Conservation (phyloP, 192 early-diverging fungal genomes). For the Funneliformis geosporum region DNA sequence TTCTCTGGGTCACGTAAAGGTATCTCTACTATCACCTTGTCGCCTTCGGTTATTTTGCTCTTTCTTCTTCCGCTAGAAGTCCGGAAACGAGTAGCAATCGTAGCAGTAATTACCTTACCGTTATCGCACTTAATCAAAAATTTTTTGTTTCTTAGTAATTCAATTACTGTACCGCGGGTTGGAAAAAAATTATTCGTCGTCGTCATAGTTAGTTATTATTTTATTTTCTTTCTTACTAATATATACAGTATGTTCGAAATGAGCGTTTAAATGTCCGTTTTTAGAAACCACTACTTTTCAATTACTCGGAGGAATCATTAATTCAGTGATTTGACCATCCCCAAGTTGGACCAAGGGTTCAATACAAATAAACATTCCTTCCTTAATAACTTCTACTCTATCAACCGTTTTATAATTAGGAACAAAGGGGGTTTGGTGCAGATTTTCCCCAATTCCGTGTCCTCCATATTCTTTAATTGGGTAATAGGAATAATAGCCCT, state of each 20-base stretch:
- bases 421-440: constrained; percentile 12
- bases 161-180: no score
- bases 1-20: no score
- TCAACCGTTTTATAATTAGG: constrained; percentile 21
- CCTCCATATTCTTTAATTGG: constrained; percentile 27
- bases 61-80: no score
- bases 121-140: no score
- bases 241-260: constrained; percentile 22
- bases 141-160: no score
- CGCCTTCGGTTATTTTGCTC: no score
- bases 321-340: not conserved
- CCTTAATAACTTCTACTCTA: no score
- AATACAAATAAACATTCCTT: constrained; percentile 28
- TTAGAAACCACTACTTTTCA: constrained; percentile 16
- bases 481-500: constrained; percentile 15
- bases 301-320: not conserved
- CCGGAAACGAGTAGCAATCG: no score
- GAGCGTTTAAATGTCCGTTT: constrained; percentile 27
- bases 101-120: no score
- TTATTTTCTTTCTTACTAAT: not conserved
- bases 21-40: no score
- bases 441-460: constrained; percentile 22
- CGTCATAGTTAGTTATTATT: constrained; percentile 25
- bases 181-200: no score
- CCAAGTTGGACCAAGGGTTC: constrained; percentile 27